Evolutionary conservation across 2,329 filamentous ascomycete species (phyloP).

Genomic region (Ascochyta clinopodiicola): DNA sequence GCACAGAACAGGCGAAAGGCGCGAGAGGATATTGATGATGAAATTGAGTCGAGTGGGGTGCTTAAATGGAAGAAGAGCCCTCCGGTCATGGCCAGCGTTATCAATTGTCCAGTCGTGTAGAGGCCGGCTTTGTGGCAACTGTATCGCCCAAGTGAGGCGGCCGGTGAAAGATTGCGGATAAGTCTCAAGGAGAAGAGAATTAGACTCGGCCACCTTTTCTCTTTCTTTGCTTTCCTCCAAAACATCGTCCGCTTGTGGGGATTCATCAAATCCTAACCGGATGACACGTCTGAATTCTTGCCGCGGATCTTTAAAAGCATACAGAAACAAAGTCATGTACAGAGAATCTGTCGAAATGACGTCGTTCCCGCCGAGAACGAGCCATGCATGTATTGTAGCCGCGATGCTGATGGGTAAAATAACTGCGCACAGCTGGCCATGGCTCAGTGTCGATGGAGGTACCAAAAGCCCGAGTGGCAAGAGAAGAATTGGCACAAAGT

Average conservation of each 20-base stretch:
- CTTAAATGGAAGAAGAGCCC: not conserved
- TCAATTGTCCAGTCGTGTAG: conserved; percentile 17
- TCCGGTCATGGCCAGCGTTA: conserved; percentile 3
- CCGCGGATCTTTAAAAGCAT: conserved; percentile 16
- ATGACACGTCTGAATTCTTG: conserved; percentile 9
- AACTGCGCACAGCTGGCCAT: conserved; percentile 7
- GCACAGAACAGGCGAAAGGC: conserved; percentile 7
- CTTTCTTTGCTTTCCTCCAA: not conserved
- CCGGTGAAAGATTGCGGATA: conserved; percentile 5
- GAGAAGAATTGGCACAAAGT: conserved; percentile 10
- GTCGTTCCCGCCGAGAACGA: conserved; percentile 7
- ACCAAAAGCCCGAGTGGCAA: conserved; percentile 15
- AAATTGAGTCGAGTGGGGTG: not conserved
- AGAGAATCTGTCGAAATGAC: conserved; percentile 14
- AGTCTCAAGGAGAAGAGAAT: not conserved
- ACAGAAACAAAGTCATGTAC: conserved; percentile 16
- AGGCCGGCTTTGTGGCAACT: conserved; percentile 11
- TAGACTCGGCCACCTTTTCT: not conserved
- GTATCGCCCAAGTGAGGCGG: conserved; percentile 13
- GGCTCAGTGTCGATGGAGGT: conserved; percentile 7
- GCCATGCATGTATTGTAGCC: conserved; percentile 14
- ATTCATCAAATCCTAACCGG: not conserved
- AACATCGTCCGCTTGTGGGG: not conserved
- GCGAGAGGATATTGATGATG: not conserved
- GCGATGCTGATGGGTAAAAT: conserved; percentile 10